These are phyloP conservation scores for Sporothrix sp. DNA, from an alignment of 2,329 filamentous ascomycete genomes.

Conservation along the genomic window DNA sequence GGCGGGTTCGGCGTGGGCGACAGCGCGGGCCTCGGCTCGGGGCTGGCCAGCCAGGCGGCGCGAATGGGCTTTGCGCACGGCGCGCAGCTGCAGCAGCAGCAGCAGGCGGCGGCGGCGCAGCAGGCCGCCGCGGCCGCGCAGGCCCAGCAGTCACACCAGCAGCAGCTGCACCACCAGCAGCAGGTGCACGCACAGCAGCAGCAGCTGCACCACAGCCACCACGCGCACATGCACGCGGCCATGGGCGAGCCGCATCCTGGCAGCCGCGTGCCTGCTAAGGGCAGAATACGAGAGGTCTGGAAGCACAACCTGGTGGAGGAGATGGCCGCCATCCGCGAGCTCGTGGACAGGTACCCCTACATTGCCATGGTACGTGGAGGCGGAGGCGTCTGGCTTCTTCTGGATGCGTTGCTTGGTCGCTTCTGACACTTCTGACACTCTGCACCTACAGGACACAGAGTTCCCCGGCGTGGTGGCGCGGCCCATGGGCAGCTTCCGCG, in stretches of 20 bases:
- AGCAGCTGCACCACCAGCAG: slow-evolving; percentile 36
- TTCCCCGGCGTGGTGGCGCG: slow-evolving; percentile 96
- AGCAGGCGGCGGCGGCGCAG: slow-evolving; percentile 44
- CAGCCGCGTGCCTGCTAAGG: slow-evolving; percentile 54
- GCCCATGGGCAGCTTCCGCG: slow-evolving; percentile 88
- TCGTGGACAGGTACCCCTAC: slow-evolving; percentile 87
- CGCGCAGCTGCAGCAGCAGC: slow-evolving; percentile 45
- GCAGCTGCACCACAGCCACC: slow-evolving; percentile 46
- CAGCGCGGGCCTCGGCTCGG: slow-evolving; percentile 54
- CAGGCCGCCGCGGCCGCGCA: too few relatives aligned
- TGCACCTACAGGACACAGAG: slow-evolving; percentile 67
- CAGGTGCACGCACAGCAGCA: slow-evolving; percentile 47
- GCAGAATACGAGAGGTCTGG: slow-evolving; percentile 93
- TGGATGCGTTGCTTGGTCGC: slow-evolving; percentile 3
- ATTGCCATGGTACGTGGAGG: slow-evolving; percentile 91
- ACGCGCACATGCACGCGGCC: slow-evolving; percentile 20
- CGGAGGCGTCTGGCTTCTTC: neutral
- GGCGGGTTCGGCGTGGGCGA: slow-evolving; percentile 42
- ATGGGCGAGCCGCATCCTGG: slow-evolving; percentile 42
- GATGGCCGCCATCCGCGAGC: slow-evolving; percentile 70
- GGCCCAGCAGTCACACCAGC: slow-evolving; percentile 34
- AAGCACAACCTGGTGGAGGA: slow-evolving; percentile 83
- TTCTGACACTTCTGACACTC: neutral
- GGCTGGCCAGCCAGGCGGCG: slow-evolving; percentile 76
- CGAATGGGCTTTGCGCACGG: slow-evolving; percentile 80